These are phyloP conservation scores for Colletotrichum magnum DNA, from an alignment of 2,329 filamentous ascomycete genomes.

Conservation along the genomic window DNA sequence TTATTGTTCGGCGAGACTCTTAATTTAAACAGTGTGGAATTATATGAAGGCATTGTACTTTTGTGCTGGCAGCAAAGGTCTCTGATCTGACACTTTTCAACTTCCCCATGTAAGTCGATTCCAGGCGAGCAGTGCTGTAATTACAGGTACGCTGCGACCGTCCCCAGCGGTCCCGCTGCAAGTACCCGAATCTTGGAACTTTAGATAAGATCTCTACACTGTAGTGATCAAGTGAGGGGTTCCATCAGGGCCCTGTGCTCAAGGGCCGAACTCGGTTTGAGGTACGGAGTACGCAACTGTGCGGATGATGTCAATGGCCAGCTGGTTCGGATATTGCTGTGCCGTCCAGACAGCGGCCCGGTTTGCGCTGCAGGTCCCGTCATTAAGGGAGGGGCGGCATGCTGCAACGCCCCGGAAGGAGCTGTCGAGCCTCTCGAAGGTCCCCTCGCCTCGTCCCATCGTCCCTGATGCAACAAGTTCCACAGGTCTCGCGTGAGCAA, in stretches of 20 bases:
- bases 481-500: slow-evolving; percentile 10
- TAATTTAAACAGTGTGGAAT: background rate
- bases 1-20: background rate
- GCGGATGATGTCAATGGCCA: slow-evolving; percentile 27
- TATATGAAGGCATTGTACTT: no score
- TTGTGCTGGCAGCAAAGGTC: no score
- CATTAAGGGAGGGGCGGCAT: slow-evolving; percentile 3
- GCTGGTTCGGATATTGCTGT: slow-evolving; percentile 3
- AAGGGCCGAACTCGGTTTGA: background rate
- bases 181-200: background rate
- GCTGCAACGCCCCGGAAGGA: background rate
- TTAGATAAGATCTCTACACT: background rate
- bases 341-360: slow-evolving; percentile 6
- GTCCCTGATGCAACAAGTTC: slow-evolving; percentile 10
- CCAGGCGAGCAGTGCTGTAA: no score
- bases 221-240: background rate
- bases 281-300: background rate
- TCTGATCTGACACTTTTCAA: no score
- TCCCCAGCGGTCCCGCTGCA: background rate
- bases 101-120: no score
- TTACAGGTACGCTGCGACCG: background rate
- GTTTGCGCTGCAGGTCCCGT: slow-evolving; percentile 16
- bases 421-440: background rate
- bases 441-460: slow-evolving; percentile 23
- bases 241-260: slow-evolving; percentile 1